A percentile compares a stretch with the other conserved stretches of the same genome.
phyloP scores from a whole-genome alignment of 2,329 filamentous ascomycete species.

The Polytolypa hystricis region DNA sequence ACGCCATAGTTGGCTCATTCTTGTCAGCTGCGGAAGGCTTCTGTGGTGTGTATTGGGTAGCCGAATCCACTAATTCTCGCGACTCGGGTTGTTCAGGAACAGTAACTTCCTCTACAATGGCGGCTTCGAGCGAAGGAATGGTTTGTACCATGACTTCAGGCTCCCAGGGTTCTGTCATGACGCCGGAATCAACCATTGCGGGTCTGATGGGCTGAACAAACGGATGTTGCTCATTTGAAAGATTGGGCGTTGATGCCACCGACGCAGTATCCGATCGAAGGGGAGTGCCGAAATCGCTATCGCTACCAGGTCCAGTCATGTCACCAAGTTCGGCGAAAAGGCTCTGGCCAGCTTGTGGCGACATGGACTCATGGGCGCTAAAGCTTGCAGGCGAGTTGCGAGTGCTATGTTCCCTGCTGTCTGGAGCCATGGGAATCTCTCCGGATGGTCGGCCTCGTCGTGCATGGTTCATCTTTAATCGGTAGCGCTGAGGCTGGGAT shows the following conservation, averaged over 20 bases:
- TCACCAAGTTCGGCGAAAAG: conserved; percentile 85
- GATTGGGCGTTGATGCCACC: conserved; percentile 28
- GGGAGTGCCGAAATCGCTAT: conserved; percentile 46
- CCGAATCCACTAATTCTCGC: conserved; percentile 26
- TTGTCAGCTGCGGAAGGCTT: conserved; percentile 15
- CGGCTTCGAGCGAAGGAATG: background rate
- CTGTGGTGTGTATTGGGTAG: conserved; percentile 33
- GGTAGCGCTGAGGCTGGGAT: conserved; percentile 55
- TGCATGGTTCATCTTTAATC: conserved; percentile 58
- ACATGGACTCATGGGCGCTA: conserved; percentile 33
- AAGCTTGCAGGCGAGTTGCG: conserved; percentile 45
- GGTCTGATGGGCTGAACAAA: background rate
- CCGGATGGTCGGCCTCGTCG: conserved; percentile 45
- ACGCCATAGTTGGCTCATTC: conserved; percentile 16
- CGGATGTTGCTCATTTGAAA: conserved; percentile 7
- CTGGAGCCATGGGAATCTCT: conserved; percentile 32
- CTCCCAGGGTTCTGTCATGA: conserved; percentile 52
- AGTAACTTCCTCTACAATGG: conserved; percentile 12
- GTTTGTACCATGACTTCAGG: conserved; percentile 19
- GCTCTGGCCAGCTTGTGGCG: conserved; percentile 55
- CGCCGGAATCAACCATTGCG: conserved; percentile 48
- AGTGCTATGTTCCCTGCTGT: conserved; percentile 28
- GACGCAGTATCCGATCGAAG: conserved; percentile 26
- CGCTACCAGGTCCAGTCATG: conserved; percentile 59
- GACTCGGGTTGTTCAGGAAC: conserved; percentile 12